These are phyloP conservation scores for Lindgomyces ingoldianus DNA, from an alignment of 495 filamentous ascomycete genomes.

Conservation along the genomic window DNA sequence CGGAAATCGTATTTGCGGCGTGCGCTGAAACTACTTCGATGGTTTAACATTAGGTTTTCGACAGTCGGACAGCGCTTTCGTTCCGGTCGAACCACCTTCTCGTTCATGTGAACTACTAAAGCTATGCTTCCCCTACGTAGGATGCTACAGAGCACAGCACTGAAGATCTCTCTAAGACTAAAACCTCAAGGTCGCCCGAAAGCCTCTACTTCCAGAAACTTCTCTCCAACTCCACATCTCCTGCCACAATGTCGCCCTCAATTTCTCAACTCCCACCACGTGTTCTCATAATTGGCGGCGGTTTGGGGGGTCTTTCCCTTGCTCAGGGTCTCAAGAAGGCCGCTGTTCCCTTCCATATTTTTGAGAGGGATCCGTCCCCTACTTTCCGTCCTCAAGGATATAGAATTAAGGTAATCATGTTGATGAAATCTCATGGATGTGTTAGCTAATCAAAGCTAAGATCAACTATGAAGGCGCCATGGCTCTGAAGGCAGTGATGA, in stretches of 20 bases:
- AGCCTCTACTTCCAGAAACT: background rate
- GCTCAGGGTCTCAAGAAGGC: slow-evolving; percentile 58
- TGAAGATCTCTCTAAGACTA: background rate
- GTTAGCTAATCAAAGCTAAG: background rate
- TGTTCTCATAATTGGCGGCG: slow-evolving; percentile 61
- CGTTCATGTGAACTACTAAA: slow-evolving; percentile 1
- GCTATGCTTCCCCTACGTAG: background rate
- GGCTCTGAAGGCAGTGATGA: slow-evolving; percentile 8
- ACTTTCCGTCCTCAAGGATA: slow-evolving; percentile 34
- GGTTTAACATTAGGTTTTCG: background rate
- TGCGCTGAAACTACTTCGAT: background rate
- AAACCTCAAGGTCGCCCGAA: background rate
- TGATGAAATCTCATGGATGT: background rate
- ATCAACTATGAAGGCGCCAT: slow-evolving; percentile 21
- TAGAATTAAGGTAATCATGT: slow-evolving; percentile 22
- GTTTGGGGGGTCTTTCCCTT: slow-evolving; percentile 60
- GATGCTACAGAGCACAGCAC: background rate
- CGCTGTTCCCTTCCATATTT: slow-evolving; percentile 31
- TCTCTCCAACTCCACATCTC: slow-evolving; percentile 13
- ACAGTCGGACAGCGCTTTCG: slow-evolving; percentile 7
- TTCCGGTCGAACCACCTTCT: slow-evolving; percentile 22
- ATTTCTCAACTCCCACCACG: slow-evolving; percentile 17
- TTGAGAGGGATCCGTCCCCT: slow-evolving; percentile 31
- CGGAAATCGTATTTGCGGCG: slow-evolving; percentile 12
- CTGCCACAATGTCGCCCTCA: slow-evolving; percentile 15